phyloP scores from a whole-genome alignment of 805 yeast species.

The Peterozyma xylosa region DNA sequence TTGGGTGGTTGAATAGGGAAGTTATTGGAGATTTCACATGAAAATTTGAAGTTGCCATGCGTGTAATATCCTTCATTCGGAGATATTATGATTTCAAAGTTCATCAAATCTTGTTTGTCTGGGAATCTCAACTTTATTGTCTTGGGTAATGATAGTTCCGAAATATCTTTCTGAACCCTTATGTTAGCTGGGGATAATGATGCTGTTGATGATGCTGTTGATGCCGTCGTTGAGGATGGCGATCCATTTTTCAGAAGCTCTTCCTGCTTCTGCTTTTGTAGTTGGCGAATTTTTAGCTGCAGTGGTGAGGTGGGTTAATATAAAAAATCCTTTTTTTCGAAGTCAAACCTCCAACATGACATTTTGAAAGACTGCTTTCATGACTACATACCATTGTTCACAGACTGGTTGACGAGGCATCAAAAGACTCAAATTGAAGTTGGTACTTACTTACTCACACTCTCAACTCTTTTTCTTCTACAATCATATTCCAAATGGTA shows the following conservation, averaged over 20 bases:
- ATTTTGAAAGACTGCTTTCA: no score
- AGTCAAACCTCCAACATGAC: no score
- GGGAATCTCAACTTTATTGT: constrained; percentile 46
- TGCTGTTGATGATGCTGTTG: neutral
- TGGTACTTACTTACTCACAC: no score
- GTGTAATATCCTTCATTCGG: constrained; percentile 83
- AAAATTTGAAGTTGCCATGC: constrained; percentile 66
- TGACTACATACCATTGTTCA: no score
- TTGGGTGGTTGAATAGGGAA: constrained; percentile 98
- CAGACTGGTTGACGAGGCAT: no score
- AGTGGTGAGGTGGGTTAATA: neutral
- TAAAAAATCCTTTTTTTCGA: no score
- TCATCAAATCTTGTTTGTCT: constrained; percentile 50
- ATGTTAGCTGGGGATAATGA: constrained; percentile 50
- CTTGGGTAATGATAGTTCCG: constrained; percentile 58
- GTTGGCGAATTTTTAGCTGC: constrained; percentile 19
- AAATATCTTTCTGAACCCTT: constrained; percentile 68
- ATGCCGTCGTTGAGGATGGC: neutral
- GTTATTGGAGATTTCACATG: constrained; percentile 88
- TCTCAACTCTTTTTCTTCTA: no score
- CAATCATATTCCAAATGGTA: no score
- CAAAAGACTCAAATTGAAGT: no score
- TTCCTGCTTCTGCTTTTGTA: constrained; percentile 14
- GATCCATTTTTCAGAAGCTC: neutral
- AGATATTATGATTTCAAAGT: constrained; percentile 44